Conservation (phyloP, 2,329 filamentous ascomycete genomes). For the Scolecobasidium constrictum region DNA sequence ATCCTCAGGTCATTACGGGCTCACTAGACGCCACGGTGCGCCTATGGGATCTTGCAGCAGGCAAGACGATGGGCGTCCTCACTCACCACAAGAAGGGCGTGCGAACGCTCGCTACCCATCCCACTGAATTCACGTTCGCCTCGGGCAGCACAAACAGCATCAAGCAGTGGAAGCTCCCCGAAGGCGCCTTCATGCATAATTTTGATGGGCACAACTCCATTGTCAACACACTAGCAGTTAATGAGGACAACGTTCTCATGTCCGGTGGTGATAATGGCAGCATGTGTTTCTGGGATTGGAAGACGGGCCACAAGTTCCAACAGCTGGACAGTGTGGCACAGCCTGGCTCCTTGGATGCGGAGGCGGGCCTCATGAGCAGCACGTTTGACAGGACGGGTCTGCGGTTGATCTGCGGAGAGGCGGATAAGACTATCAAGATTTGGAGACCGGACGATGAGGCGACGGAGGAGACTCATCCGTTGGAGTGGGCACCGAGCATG, state of each 20-base stretch:
- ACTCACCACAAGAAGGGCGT: slow-evolving; percentile 99
- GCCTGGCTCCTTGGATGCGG: slow-evolving; percentile 85
- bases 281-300: slow-evolving; percentile 99
- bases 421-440: slow-evolving; percentile 95
- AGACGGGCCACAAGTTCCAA: slow-evolving; percentile 87
- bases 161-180: slow-evolving; percentile 99
- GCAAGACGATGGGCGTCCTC: slow-evolving; percentile 89
- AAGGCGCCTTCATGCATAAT: slow-evolving; percentile 98
- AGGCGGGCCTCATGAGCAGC: slow-evolving; percentile 88
- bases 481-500: slow-evolving; percentile 83
- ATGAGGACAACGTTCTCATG: slow-evolving; percentile 91
- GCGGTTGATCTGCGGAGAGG: slow-evolving; percentile 85
- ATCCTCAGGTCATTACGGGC: slow-evolving; percentile 89
- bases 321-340: slow-evolving; percentile 83
- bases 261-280: slow-evolving; percentile 91
- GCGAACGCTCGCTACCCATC: slow-evolving; percentile 71
- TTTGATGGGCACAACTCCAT: slow-evolving; percentile 95
- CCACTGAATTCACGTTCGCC: slow-evolving; percentile 91
- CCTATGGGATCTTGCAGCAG: slow-evolving; percentile 90
- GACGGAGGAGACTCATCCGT: slow-evolving; percentile 79
- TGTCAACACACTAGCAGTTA: slow-evolving; percentile 87
- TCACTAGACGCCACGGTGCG: slow-evolving; percentile 86
- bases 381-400: slow-evolving; percentile 85
- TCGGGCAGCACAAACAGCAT: slow-evolving; percentile 85
- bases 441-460: slow-evolving; percentile 92